A percentile compares a stretch with the other conserved stretches of the same genome.
Evolutionary conservation across 495 filamentous ascomycete species (phyloP).

Genomic region (Talaromyces proteolyticus): DNA sequence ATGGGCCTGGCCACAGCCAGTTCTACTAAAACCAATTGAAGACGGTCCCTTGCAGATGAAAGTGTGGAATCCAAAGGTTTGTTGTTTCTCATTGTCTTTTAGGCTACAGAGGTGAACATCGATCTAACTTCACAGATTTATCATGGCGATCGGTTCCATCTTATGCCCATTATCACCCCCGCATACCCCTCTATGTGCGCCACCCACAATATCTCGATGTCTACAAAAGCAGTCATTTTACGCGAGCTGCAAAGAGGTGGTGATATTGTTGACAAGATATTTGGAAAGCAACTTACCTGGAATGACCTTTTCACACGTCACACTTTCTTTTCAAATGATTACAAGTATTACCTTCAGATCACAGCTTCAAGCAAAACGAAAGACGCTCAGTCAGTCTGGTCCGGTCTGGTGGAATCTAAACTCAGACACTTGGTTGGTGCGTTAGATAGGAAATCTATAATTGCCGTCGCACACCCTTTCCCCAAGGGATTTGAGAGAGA

Average conservation of each 20-base stretch:
- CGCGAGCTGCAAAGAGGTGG: conserved; percentile 74
- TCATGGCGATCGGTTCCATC: conserved; percentile 68
- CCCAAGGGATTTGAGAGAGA: conserved; percentile 84
- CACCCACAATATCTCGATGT: conserved; percentile 85
- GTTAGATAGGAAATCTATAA: conserved; percentile 65
- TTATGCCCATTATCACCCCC: conserved; percentile 97
- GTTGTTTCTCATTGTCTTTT: conserved; percentile 5
- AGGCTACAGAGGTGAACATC: not conserved
- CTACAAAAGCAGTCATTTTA: conserved; percentile 77
- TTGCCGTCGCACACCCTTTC: conserved; percentile 84
- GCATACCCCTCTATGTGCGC: conserved; percentile 96
- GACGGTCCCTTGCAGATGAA: conserved; percentile 72
- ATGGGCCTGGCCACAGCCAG: conserved; percentile 92
- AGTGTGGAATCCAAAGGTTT: conserved; percentile 91
- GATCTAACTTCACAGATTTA: conserved; percentile 54
- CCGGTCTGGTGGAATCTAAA: conserved; percentile 88
- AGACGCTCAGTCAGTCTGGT: conserved; percentile 81
- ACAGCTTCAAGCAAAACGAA: conserved; percentile 80
- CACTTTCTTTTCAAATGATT: conserved; percentile 84
- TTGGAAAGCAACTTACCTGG: conserved; percentile 68
- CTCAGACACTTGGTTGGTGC: conserved; percentile 75
- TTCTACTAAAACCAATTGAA: conserved; percentile 84
- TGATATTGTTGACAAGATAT: conserved; percentile 75
- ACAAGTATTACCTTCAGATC: conserved; percentile 91
- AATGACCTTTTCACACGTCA: conserved; percentile 83